phyloP scores from a whole-genome alignment of 129 eudicot genomes.

The Escallonia herrerae region DNA sequence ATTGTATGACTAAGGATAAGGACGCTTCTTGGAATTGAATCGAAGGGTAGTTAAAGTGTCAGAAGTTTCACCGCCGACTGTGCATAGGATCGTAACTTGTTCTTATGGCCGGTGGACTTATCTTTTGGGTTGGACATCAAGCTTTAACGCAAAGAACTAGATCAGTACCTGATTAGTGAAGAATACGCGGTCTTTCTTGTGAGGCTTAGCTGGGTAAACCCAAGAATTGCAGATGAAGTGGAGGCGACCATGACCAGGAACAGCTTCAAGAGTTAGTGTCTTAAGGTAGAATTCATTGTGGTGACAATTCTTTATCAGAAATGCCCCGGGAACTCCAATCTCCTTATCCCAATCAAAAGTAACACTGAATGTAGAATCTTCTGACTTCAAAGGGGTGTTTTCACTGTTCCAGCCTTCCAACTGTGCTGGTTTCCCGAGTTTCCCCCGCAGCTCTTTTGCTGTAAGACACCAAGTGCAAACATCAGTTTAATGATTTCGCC shows the following conservation, averaged over 20 bases:
- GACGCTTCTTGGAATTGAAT: too few relatives aligned
- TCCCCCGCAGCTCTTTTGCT: constrained; percentile 34
- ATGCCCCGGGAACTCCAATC: constrained; percentile 52
- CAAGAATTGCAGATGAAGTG: constrained; percentile 69
- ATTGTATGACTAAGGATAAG: too few relatives aligned
- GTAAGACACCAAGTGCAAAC: neutral
- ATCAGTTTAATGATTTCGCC: too few relatives aligned
- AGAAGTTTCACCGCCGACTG: too few relatives aligned
- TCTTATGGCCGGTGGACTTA: too few relatives aligned
- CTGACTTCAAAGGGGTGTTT: constrained; percentile 19
- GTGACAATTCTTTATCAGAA: constrained; percentile 39
- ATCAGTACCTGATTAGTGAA: constrained; percentile 47
- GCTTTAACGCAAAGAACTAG: too few relatives aligned
- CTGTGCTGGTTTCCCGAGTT: constrained; percentile 36
- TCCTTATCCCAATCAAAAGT: constrained; percentile 47
- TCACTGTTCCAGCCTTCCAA: constrained; percentile 37
- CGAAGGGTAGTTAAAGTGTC: too few relatives aligned
- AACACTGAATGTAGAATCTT: constrained; percentile 29
- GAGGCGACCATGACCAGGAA: constrained; percentile 34
- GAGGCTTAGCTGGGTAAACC: constrained; percentile 37
- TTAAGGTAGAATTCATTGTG: constrained; percentile 49
- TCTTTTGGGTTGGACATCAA: too few relatives aligned
- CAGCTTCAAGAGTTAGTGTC: constrained; percentile 39
- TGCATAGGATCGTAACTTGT: too few relatives aligned
- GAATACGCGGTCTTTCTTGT: constrained; percentile 41